A percentile compares a stretch with the other conserved stretches of the same genome.
Evolutionary conservation across 108 stramenopile species (phyloP).

Genomic region (Skeletonema potamos): DNA sequence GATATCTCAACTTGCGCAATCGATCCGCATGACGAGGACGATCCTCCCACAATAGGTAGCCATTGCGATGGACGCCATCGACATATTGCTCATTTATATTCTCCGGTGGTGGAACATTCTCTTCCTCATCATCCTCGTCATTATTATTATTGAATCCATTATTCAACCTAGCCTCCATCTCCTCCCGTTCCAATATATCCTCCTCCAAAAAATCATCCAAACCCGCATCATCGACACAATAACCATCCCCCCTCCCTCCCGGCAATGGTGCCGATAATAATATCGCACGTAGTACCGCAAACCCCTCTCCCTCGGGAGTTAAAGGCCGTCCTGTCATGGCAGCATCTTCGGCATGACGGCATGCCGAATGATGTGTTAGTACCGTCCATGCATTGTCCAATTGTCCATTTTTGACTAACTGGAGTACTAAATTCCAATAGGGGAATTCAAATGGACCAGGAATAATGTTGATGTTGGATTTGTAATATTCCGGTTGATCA

Average conservation of each 20-base stretch:
- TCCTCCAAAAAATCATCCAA: slow-evolving; percentile 32
- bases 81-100: slow-evolving; percentile 13
- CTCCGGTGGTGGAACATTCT: background rate
- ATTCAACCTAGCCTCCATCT: slow-evolving; percentile 7
- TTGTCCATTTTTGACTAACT: slow-evolving; percentile 52
- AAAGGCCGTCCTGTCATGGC: slow-evolving; percentile 4
- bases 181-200: slow-evolving; percentile 11
- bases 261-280: slow-evolving; percentile 75
- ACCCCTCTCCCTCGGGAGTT: slow-evolving; percentile 60
- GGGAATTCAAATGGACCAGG: slow-evolving; percentile 25
- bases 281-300: slow-evolving; percentile 51
- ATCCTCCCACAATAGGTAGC: slow-evolving; percentile 73
- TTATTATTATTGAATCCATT: background rate
- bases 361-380: slow-evolving; percentile 64
- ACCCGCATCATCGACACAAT: slow-evolving; percentile 45
- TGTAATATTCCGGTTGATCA: slow-evolving; percentile 67
- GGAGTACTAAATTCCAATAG: slow-evolving; percentile 61
- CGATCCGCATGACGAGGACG: slow-evolving; percentile 19
- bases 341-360: slow-evolving; percentile 39
- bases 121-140: background rate
- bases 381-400: slow-evolving; percentile 72
- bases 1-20: slow-evolving; percentile 19
- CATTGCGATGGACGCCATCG: slow-evolving; percentile 39
- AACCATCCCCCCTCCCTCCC: slow-evolving; percentile 61
- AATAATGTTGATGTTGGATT: background rate